A percentile compares a stretch with the other conserved stretches of the same genome.
These are phyloP conservation scores for Yarrowia keelungensis DNA, from an alignment of 805 yeast species.

Conservation along the genomic window DNA sequence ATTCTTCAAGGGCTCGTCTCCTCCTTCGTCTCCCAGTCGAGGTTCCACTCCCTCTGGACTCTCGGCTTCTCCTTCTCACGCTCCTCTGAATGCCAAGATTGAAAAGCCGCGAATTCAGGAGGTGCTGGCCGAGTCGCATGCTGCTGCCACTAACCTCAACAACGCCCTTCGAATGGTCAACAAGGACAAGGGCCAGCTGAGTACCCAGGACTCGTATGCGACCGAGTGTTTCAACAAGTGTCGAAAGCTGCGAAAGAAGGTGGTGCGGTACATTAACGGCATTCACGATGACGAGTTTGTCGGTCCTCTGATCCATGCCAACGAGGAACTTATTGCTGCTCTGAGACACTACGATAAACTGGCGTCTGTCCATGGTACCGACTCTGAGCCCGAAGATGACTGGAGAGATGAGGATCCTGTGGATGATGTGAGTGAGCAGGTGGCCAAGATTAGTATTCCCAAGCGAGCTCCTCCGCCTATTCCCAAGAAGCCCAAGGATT, in stretches of 20 bases:
- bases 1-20: constrained; percentile 28
- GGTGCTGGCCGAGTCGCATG: constrained; percentile 75
- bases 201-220: constrained; percentile 69
- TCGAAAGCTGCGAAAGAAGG: constrained; percentile 74
- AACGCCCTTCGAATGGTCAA: constrained; percentile 61
- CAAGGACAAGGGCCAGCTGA: constrained; percentile 54
- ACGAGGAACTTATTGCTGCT: constrained; percentile 83
- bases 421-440: constrained; percentile 47
- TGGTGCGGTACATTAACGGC: constrained; percentile 80
- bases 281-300: constrained; percentile 84
- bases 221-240: constrained; percentile 76
- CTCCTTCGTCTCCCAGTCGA: not conserved
- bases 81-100: constrained; percentile 49
- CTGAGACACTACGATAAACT: constrained; percentile 70
- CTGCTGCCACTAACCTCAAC: constrained; percentile 71
- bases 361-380: constrained; percentile 55
- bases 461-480: constrained; percentile 42
- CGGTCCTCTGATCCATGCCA: constrained; percentile 87
- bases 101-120: constrained; percentile 76
- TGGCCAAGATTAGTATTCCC: constrained; percentile 20
- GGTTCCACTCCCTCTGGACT: constrained; percentile 18
- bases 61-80: constrained; percentile 4
- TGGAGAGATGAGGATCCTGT: constrained; percentile 33
- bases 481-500: constrained; percentile 39
- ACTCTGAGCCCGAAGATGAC: constrained; percentile 54